Evolutionary conservation across 768 basidiomycete species (phyloP), one percentile per base, ranked within the genome.

Genomic region (Tylopilus subfusipes): DNA sequence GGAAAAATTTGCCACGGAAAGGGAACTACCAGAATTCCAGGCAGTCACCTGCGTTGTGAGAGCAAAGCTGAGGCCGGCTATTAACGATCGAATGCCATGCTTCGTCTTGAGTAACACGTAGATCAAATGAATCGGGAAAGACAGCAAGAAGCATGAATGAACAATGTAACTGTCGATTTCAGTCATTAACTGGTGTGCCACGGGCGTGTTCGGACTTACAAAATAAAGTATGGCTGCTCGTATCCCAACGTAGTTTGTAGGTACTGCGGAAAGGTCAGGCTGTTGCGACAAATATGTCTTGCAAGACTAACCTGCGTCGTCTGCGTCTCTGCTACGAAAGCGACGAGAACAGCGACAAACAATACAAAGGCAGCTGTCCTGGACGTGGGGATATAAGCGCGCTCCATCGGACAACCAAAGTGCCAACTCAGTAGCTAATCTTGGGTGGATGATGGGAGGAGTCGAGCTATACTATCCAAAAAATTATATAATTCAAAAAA

Each of bases 181-280:
- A 42, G 56, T 54, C 36, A 7, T n/a, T 14, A 5, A 13, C 12
- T 30, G 9, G 22, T 22, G 13, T n/a, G 42, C 27, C 24, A 27
- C 25, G 18, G 3, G 27, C 4, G 5, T 42, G n/a, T 14, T 10
- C 42, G 10, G 16, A 67, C 88, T 57, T 63, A 91, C 91, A 94
- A 91, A 57, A 92, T 75, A 63, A 98, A 88, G 77, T 85, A 96
- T 0, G 96, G 91, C 55, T 97, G 90, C 49, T 84, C 78, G 73
- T 90, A 99, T 31, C 76, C 82, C 29, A 92, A 73, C 1, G 78
- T 79, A 1, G 83, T 83, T 69, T 93, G 90, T 14, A 96, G 83
- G 72, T 93, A 86, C 90, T 93, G 57, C 40, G 52, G 42, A 36
- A 48, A 7, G 43, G 30, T 64, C 27, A 64, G 50, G 36, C 30